phyloP scores from a whole-genome alignment of 2,329 filamentous ascomycete species.

The Sporothrix globosa region DNA sequence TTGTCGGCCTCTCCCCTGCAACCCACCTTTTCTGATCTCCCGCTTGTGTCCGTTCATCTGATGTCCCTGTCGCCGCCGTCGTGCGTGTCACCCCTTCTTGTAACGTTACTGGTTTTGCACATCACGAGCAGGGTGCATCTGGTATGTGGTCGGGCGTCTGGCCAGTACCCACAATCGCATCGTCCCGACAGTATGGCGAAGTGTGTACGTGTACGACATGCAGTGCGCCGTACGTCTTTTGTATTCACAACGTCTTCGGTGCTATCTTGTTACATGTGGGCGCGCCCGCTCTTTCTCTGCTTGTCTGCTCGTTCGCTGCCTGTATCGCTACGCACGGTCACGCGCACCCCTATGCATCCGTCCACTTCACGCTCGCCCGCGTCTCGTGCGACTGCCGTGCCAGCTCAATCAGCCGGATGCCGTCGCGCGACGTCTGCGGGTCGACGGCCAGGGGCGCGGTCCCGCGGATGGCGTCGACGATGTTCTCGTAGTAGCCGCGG shows the following conservation, averaged over 20 bases:
- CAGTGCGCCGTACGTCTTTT: too few relatives aligned
- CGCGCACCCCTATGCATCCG: not conserved
- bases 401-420: conserved; percentile 48
- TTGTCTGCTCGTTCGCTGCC: too few relatives aligned
- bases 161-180: too few relatives aligned
- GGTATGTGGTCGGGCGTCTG: too few relatives aligned
- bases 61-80: not conserved
- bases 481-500: conserved; percentile 48
- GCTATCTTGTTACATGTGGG: too few relatives aligned
- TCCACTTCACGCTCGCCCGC: conserved; percentile 33
- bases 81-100: not conserved
- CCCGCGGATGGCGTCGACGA: conserved; percentile 47
- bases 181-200: too few relatives aligned
- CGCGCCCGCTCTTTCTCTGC: too few relatives aligned
- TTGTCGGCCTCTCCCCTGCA: not conserved
- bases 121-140: not conserved
- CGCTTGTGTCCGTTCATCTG: conserved; percentile 1
- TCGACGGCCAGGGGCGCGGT: conserved; percentile 46
- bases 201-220: too few relatives aligned
- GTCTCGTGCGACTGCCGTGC: conserved; percentile 43
- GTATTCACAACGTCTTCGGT: too few relatives aligned
- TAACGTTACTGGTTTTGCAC: conserved; percentile 27
- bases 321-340: not conserved
- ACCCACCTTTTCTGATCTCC: not conserved
- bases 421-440: conserved; percentile 46